Base-by-base conservation (phyloP, 129 eudicot species). In the Saussurea involucrata region DNA sequence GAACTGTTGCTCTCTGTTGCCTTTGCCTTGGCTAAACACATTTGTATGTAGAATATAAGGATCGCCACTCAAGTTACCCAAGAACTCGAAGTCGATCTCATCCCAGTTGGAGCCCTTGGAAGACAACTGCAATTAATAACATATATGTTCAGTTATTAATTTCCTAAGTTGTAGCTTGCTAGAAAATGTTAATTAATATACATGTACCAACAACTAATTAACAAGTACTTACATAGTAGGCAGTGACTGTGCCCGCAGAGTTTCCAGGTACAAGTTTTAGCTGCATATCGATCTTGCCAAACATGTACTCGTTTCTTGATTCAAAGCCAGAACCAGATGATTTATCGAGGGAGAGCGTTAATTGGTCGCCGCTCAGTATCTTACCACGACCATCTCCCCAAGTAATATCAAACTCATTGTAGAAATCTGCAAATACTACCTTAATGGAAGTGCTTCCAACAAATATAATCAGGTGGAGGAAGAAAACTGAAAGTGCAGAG, bases 241-340 rank as follows among this genome's bases (percentile, higher is more conserved):
- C 85, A 1, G 90, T 88, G 57, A 90, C 96, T 0, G 92, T 90
- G 80, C 92, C 96, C 25, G 96, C 96, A 0, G 96, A 90, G 53
- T 90, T 90, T 12, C 92, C 89, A 4, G 88, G 86, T 0, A 90
- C 90, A 17, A 90, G 92, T 75, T 90, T 90, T 7, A 90, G 80
- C 44, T 90, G 90, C 96, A 90, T 83, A 11, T 86, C 89, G 66
- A 90, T 81, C 24, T 84, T 79, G 1, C 92, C 96, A 42, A 85
- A 90, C 17, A 90, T 63, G 44, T 85, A 90, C 60, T 88, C 89
- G 6, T 85, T 80, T 34, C 81, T 87, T 72, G 96, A 87, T 10
- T 87, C 89, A 6, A 90, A 74, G 0, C 96, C 96, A 0, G 90
- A 87, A 4, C 96, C 92, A 2, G 87, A 84, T 20, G 83, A 3